Evolutionary conservation across 139 green algal species (phyloP).

Genomic region (Cymbomonas tetramitiformis): DNA sequence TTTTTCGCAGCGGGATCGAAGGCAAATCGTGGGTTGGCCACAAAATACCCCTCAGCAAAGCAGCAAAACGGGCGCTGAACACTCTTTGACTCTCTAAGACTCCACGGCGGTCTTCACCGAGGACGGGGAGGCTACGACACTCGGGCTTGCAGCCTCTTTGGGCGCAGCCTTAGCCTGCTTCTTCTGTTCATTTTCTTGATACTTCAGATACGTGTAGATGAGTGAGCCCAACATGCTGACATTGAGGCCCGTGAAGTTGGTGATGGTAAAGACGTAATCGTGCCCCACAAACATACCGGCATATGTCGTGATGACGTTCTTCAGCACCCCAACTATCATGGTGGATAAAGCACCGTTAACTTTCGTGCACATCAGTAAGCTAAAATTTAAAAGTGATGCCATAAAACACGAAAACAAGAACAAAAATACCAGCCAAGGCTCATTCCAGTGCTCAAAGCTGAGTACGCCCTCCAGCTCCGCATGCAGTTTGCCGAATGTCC

Average conservation of each 20-base stretch:
- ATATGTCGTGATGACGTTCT: not conserved
- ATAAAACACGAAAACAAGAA: not conserved
- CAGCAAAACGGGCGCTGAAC: too few species aligned
- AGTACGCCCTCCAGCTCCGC: not conserved
- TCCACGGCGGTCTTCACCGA: too few species aligned
- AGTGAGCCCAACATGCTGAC: not conserved
- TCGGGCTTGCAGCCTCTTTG: too few species aligned
- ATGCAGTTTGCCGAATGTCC: not conserved
- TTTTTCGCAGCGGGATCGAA: too few species aligned
- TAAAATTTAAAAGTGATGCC: not conserved
- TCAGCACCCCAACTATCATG: not conserved
- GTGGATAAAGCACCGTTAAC: not conserved
- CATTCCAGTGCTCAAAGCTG: not conserved
- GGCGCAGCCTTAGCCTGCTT: too few species aligned
- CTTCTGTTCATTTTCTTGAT: not conserved
- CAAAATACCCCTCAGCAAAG: too few species aligned
- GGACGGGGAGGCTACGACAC: too few species aligned
- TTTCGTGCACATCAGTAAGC: not conserved
- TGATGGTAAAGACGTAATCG: not conserved
- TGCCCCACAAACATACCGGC: not conserved
- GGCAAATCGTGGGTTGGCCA: too few species aligned
- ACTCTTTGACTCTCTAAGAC: too few species aligned
- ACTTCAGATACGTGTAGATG: not conserved
- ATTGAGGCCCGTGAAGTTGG: not conserved
- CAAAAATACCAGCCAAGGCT: not conserved